Percentiles rank a stretch among this genome's conserved stretches.
phyloP scores from a whole-genome alignment of 2,329 filamentous ascomycete genomes.

The Calonectria hawksworthii region DNA sequence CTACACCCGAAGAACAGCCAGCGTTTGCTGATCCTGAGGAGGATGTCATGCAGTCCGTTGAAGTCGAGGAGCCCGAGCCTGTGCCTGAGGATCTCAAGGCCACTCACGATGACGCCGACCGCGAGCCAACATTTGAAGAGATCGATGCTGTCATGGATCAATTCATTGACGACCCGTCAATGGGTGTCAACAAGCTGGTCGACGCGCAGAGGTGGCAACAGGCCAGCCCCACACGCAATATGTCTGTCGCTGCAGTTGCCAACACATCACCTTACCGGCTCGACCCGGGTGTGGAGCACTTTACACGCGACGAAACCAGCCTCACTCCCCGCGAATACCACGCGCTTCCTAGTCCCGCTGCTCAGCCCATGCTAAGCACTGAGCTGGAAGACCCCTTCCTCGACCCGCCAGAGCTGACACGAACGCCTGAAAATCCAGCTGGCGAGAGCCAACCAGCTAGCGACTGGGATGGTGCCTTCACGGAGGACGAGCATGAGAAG shows the following conservation, averaged over 20 bases:
- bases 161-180: conserved; percentile 79
- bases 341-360: conserved; percentile 61
- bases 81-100: conserved; percentile 31
- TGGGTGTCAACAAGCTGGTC: conserved; percentile 77
- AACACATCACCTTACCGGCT: conserved; percentile 68
- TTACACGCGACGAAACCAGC: conserved; percentile 80
- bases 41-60: conserved; percentile 48
- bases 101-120: conserved; percentile 36
- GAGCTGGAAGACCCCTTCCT: conserved; percentile 75
- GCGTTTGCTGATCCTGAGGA: conserved; percentile 44
- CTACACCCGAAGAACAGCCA: conserved; percentile 47
- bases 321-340: conserved; percentile 75
- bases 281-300: conserved; percentile 62
- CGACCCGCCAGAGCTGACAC: conserved; percentile 64
- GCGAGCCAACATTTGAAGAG: conserved; percentile 78
- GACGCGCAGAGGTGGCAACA: conserved; percentile 60
- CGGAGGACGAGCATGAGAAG: conserved; percentile 86
- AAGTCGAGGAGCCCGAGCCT: conserved; percentile 42
- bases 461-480: conserved; percentile 92
- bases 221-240: conserved; percentile 39
- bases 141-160: conserved; percentile 95
- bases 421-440: conserved; percentile 65
- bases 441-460: conserved; percentile 77
- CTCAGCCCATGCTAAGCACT: conserved; percentile 61
- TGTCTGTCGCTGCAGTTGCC: conserved; percentile 43